Base-by-base conservation (phyloP, 2,329 filamentous ascomycete genomes). In the Alternaria panax region DNA sequence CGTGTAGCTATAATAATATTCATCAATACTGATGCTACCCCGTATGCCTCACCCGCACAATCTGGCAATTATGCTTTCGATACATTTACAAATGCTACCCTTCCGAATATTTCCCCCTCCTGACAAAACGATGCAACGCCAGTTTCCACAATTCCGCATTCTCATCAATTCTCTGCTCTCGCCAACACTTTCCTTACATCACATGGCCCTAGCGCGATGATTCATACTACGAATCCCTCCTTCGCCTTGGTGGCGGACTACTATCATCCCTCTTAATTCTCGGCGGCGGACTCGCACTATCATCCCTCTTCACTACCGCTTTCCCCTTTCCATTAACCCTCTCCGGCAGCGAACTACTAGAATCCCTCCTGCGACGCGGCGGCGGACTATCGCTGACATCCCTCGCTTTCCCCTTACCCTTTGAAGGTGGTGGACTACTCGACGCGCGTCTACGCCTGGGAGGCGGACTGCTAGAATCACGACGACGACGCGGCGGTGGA, bases 381-480 rank as follows among this genome's bases (percentile, higher is more conserved):
- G 50, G 50, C 2, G 55, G 50, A 48, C 46, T 54, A 1, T 22
- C 16, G 16, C 50, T 54, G 24, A 30, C 42, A 4, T 41, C 24
- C 20, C 40, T 42, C 34, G 34, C 41, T 4, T 24, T 54, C 2
- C 47, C 54, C n/a, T 57, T 52, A 0, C 54, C 54, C 27, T 52
- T 57, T 14, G 34, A 28, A 4, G 43, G 32, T 7, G 54, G 36
- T 7, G 47, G 51, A 28, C 51, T 61, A 27, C 51, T 51, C 22
- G 59, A 61, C 8, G 34, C 45, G 34, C 59, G 42, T 45, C 50
- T 55, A 11, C 56, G 55, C 51, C 56, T 55, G 8, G 46, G 18
- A n/a, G 56, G 45, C 12, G 51, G 45, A 16, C 27, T 45, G 20
- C 40, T 54, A 20, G 40, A 43, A 12, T 38, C 40, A 9, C 30